phyloP scores from a whole-genome alignment of 805 yeast genomes.

The Starmera caribaea region DNA sequence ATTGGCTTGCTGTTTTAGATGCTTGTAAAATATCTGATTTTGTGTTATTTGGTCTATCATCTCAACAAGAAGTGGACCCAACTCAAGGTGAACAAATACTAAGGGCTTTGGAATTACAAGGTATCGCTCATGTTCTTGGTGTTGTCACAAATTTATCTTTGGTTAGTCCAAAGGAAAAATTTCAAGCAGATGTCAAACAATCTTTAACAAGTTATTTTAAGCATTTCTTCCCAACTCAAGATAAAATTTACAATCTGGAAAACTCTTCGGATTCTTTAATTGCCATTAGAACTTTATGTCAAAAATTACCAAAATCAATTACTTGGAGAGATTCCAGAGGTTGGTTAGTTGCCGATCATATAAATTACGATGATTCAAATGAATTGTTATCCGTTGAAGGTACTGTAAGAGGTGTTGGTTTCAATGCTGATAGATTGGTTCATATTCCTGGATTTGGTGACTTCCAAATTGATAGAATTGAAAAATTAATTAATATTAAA shows the following conservation, averaged over 20 bases:
- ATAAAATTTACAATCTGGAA: constrained; percentile 67
- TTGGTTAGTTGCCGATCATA: constrained; percentile 66
- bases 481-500: constrained; percentile 26
- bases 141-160: constrained; percentile 65
- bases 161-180: constrained; percentile 62
- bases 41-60: constrained; percentile 84
- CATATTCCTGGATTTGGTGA: constrained; percentile 91
- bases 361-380: constrained; percentile 30
- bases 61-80: constrained; percentile 70
- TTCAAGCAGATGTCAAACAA: constrained; percentile 60
- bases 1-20: constrained; percentile 66
- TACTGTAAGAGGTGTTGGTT: constrained; percentile 77
- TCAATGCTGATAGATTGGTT: constrained; percentile 65
- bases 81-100: constrained; percentile 81
- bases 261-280: constrained; percentile 58
- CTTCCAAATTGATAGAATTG: constrained; percentile 63
- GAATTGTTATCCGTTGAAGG: constrained; percentile 62
- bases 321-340: constrained; percentile 94
- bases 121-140: constrained; percentile 75
- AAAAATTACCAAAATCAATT: constrained; percentile 75
- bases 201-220: constrained; percentile 57
- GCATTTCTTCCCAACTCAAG: constrained; percentile 76
- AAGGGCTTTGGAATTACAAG: constrained; percentile 85
- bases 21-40: constrained; percentile 86
- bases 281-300: constrained; percentile 69